Percentiles rank a stretch among this genome's conserved stretches.
These are phyloP conservation scores for Albatrellus ellisii DNA, from an alignment of 768 basidiomycete genomes.

Conservation along the genomic window DNA sequence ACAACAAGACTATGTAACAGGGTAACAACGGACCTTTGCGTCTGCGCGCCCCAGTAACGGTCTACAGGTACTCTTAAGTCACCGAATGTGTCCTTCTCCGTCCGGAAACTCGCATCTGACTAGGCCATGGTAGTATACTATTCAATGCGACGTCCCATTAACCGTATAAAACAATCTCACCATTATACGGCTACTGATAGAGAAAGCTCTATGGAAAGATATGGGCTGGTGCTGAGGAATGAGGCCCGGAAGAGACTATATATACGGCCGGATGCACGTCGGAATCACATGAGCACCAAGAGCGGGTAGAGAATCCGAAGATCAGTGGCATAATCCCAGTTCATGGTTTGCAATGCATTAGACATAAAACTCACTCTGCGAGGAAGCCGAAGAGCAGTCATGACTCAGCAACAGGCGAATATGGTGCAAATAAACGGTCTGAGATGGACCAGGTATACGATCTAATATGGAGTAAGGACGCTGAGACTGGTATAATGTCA, in stretches of 20 bases:
- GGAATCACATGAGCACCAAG: slow-evolving; percentile 25
- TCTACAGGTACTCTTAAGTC: slow-evolving; percentile 81
- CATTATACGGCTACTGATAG: slow-evolving; percentile 24
- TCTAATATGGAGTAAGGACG: neutral
- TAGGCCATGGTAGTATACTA: slow-evolving; percentile 6
- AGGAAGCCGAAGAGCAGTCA: slow-evolving; percentile 17
- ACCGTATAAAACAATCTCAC: slow-evolving; percentile 16
- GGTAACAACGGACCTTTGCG: slow-evolving; percentile 55
- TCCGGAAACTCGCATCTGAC: slow-evolving; percentile 46
- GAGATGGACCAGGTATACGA: neutral
- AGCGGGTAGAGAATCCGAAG: too few relatives aligned
- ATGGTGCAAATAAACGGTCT: too few relatives aligned
- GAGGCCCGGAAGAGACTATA: slow-evolving; percentile 1
- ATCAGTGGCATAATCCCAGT: too few relatives aligned
- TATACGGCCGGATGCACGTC: neutral
- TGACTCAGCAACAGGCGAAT: too few relatives aligned
- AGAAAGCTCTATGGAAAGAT: slow-evolving; percentile 17
- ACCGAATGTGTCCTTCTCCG: slow-evolving; percentile 92
- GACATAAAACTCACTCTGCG: slow-evolving; percentile 1
- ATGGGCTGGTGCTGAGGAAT: slow-evolving; percentile 1
- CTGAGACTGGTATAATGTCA: neutral
- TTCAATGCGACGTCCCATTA: neutral
- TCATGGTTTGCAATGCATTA: neutral
- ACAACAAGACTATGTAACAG: neutral
- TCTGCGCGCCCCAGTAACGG: slow-evolving; percentile 97